Evolutionary conservation across 164 flowering plant genomes (phyloP), one percentile per base, ranked within the genome.

Genomic region (Santalum album): DNA sequence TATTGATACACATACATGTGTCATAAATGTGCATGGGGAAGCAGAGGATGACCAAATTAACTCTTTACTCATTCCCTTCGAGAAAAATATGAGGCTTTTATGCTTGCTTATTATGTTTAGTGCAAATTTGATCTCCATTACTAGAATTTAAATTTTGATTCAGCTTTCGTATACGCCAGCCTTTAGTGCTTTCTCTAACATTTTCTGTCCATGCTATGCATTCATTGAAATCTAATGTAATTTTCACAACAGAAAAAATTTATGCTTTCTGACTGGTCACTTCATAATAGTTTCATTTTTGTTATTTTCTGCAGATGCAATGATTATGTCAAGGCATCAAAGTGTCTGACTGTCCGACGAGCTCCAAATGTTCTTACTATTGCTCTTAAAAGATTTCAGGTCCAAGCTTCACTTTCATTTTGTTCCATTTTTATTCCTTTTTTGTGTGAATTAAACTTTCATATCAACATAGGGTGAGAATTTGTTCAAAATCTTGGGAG

Each of bases 311-410:
- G 54, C 82, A 92, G 96, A 64, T 92, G 99, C 68, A 82, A 81
- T 67, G 94, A 74, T 62, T 92, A 92, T 75, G 99, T 89, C 64
- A 81, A 63, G 73, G 99, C 99, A 27, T 78, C 82, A 79, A 92
- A 92, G 74, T 89, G 87, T 32, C 82, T 92, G 12, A 79, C 82
- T 12, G 62, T 92, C 50, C 73, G 60, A 51, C 66, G 55, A 45
- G 83, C 94, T 61, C 99, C 99, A 58, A 92, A 92, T 56, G 77
- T 92, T 57, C 96, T 92, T 38, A 92, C 99, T 15, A 78, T 92
- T 65, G 95, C 96, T 29, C 77, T 92, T 50, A 92, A 92, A 74
- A 73, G 99, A 75, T 92, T 92, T 70, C 96, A 87, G 96, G 99
- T 89, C 22, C 51, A 40, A 17, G 22, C n/a, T 49, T 19, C 2